Conservation (phyloP, 768 basidiomycete species). For the Sarcodon aspratus region DNA sequence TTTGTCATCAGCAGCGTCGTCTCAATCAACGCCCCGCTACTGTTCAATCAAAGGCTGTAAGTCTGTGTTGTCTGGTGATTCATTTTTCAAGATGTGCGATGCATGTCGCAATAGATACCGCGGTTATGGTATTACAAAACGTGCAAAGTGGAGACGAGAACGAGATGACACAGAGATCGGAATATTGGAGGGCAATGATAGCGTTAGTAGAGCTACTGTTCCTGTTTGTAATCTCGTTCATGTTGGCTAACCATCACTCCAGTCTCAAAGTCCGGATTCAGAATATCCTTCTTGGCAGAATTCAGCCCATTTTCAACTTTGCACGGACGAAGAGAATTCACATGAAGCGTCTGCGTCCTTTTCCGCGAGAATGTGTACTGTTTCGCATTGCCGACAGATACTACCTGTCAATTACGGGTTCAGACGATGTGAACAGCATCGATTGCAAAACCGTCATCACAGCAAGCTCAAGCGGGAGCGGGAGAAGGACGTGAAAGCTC, state of each 20-base stretch:
- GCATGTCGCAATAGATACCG: slow-evolving; percentile 38
- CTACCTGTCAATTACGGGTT: slow-evolving; percentile 35
- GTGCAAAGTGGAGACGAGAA: slow-evolving; percentile 39
- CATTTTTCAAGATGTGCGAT: slow-evolving; percentile 14
- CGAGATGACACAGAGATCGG: too few relatives aligned
- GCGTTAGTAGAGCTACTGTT: too few relatives aligned
- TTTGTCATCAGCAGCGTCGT: slow-evolving; percentile 4
- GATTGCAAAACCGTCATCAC: slow-evolving; percentile 43
- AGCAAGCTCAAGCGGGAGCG: slow-evolving; percentile 38
- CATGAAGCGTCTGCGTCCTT: slow-evolving; percentile 10
- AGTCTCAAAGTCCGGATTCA: too few relatives aligned
- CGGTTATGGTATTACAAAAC: slow-evolving; percentile 41
- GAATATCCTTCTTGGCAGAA: too few relatives aligned
- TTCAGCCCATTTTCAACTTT: too few relatives aligned
- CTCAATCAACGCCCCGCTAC: slow-evolving; percentile 18
- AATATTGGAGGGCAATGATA: too few relatives aligned
- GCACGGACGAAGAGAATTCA: too few relatives aligned
- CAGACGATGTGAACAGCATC: slow-evolving; percentile 45
- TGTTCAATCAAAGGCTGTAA: slow-evolving; percentile 51
- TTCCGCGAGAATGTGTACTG: slow-evolving; percentile 40
- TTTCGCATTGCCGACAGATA: slow-evolving; percentile 43
- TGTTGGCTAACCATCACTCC: not conserved
- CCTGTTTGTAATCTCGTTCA: not conserved
- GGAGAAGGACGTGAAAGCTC: slow-evolving; percentile 34
- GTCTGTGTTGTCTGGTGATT: slow-evolving; percentile 26